phyloP scores from a whole-genome alignment of 164 flowering plant genomes.

The Hamamelis virginiana region DNA sequence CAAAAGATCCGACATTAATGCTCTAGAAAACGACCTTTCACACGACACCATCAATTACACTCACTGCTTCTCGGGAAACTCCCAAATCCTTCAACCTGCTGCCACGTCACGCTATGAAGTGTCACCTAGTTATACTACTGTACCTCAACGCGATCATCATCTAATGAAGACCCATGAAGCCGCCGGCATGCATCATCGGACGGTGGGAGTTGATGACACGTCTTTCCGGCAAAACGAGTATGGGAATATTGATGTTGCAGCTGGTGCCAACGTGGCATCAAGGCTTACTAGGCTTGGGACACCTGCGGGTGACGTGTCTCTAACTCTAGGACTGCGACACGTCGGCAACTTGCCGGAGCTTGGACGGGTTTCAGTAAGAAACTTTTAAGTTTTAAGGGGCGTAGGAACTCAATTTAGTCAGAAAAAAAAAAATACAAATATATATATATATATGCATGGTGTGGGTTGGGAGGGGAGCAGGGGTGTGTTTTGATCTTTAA shows the following conservation, averaged over 20 bases:
- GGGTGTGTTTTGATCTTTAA: no score
- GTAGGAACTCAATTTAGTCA: no score
- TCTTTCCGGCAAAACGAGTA: neutral
- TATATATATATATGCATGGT: no score
- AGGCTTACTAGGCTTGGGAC: slow-evolving; percentile 11
- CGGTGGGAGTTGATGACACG: slow-evolving; percentile 12
- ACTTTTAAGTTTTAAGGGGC: slow-evolving; percentile 26
- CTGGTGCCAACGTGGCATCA: slow-evolving; percentile 13
- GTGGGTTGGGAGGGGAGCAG: no score
- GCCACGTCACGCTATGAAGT: neutral
- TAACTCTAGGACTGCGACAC: slow-evolving; percentile 38
- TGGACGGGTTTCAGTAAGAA: slow-evolving; percentile 18
- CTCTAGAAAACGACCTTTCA: slow-evolving; percentile 41
- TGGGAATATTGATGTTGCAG: neutral
- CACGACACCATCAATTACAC: slow-evolving; percentile 27
- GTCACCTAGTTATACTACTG: no score
- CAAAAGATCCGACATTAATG: slow-evolving; percentile 42
- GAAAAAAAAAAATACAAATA: no score
- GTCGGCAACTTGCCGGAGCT: slow-evolving; percentile 27
- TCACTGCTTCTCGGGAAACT: slow-evolving; percentile 29
- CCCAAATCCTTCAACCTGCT: slow-evolving; percentile 2
- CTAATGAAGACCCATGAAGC: neutral
- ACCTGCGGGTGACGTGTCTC: slow-evolving; percentile 33
- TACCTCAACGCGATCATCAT: no score
- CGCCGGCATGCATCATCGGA: slow-evolving; percentile 5